Conservation (phyloP, 192 early-diverging fungal species). For the Anaeromyces robustus region DNA sequence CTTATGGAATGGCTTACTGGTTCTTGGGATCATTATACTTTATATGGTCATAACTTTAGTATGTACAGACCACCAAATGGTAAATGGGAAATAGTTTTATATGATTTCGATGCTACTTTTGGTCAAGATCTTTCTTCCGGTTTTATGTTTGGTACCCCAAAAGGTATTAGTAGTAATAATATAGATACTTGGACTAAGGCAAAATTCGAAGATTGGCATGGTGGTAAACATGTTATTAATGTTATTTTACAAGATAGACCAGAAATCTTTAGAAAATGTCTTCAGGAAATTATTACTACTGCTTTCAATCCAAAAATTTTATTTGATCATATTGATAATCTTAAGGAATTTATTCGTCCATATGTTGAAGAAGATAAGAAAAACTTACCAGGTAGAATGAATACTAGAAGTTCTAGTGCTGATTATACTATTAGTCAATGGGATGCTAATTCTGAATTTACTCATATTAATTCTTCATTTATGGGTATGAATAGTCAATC, state of each 20-base stretch:
- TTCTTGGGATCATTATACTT: neutral
- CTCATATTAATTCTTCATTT: neutral
- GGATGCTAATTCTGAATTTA: neutral
- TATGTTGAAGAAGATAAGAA: neutral
- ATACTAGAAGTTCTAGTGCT: neutral
- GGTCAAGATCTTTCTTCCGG: neutral
- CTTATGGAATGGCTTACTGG: neutral
- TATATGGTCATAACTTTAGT: neutral
- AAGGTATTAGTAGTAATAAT: neutral
- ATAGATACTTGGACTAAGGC: neutral
- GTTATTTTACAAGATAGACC: neutral
- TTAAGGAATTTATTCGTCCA: neutral
- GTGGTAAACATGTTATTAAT: neutral
- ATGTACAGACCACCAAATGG: neutral
- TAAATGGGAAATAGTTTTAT: neutral
- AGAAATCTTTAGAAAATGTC: neutral
- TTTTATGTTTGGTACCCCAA: neutral
- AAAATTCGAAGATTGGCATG: neutral
- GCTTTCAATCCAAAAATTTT: neutral
- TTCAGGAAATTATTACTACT: neutral
- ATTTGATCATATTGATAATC: neutral
- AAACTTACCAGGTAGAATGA: neutral
- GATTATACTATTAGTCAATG: neutral
- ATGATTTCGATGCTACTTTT: neutral
- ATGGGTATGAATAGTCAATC: neutral